These are phyloP conservation scores for Colletotrichum tropicicola DNA, from an alignment of 2,329 filamentous ascomycete genomes.

Conservation along the genomic window DNA sequence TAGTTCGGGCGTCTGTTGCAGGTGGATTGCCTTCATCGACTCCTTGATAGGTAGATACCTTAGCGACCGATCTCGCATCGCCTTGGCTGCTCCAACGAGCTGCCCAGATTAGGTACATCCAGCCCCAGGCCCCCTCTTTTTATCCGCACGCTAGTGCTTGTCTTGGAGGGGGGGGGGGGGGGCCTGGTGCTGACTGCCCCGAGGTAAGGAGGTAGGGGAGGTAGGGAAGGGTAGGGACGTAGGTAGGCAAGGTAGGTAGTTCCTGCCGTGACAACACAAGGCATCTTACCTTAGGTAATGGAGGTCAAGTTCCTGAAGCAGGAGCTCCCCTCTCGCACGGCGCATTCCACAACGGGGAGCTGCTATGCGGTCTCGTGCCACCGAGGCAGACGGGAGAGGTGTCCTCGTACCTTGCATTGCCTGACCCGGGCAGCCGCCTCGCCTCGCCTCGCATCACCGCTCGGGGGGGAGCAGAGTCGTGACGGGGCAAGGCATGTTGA, in stretches of 20 bases:
- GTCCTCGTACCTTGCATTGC: not conserved
- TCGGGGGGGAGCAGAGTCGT: no score
- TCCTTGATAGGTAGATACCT: not conserved
- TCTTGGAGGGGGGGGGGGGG: not conserved
- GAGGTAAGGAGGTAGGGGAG: not conserved
- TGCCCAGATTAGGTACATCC: slow-evolving; percentile 17
- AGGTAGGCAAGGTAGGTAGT: no score
- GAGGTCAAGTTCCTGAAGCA: no score
- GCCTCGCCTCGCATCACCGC: no score
- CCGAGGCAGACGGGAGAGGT: not conserved
- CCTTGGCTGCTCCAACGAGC: not conserved
- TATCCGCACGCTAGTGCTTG: slow-evolving; percentile 22
- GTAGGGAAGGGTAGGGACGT: no score
- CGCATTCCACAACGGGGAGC: not conserved
- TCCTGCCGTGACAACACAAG: no score
- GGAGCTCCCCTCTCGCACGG: not conserved
- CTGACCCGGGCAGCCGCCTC: no score
- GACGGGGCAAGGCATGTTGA: no score
- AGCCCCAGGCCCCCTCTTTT: slow-evolving; percentile 15
- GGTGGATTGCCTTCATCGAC: no score
- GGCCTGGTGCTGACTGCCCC: not conserved
- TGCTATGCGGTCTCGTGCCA: slow-evolving; percentile 5
- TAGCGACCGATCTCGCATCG: slow-evolving; percentile 19
- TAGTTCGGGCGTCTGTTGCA: no score
- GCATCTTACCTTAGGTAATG: no score